phyloP scores from a whole-genome alignment of 2,329 filamentous ascomycete species.

The Aulographum hederae region DNA sequence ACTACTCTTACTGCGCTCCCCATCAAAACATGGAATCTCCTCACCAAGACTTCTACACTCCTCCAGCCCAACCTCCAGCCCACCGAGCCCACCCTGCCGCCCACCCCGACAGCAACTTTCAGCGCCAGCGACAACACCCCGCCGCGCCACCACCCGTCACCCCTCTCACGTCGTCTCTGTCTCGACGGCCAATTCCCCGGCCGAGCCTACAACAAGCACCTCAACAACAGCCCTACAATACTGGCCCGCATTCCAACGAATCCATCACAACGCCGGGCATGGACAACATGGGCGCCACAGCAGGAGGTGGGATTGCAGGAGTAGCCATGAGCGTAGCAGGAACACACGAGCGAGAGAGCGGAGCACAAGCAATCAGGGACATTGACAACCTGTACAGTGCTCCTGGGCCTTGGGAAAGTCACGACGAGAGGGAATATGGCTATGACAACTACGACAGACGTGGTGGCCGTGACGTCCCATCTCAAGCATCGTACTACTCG shows the following conservation, averaged over 20 bases:
- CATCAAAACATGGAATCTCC: too few relatives aligned
- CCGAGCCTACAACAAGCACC: not conserved
- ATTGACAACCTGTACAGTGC: conserved; percentile 6
- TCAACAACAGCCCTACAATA: not conserved
- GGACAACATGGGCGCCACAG: conserved; percentile 47
- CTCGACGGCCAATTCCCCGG: not conserved
- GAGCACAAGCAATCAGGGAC: conserved; percentile 39
- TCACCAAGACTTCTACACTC: too few relatives aligned
- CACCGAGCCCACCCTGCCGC: conserved; percentile 13
- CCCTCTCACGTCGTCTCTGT: conserved; percentile 1
- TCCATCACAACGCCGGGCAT: conserved; percentile 37
- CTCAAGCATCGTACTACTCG: too few relatives aligned
- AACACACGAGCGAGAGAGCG: conserved; percentile 39
- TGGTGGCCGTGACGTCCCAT: too few relatives aligned
- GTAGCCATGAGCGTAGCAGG: conserved; percentile 50
- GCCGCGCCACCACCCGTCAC: conserved; percentile 2
- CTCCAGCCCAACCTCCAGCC: conserved; percentile 16
- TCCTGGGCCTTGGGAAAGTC: not conserved
- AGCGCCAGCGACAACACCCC: conserved; percentile 11
- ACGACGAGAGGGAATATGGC: too few relatives aligned
- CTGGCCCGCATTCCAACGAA: not conserved
- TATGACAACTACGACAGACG: too few relatives aligned
- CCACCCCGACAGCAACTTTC: conserved; percentile 9
- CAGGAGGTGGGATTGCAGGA: conserved; percentile 46
- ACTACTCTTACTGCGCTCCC: too few relatives aligned